Conservation (phyloP, 2,329 filamentous ascomycete genomes). For the Chrysoporthe austroafricana region DNA sequence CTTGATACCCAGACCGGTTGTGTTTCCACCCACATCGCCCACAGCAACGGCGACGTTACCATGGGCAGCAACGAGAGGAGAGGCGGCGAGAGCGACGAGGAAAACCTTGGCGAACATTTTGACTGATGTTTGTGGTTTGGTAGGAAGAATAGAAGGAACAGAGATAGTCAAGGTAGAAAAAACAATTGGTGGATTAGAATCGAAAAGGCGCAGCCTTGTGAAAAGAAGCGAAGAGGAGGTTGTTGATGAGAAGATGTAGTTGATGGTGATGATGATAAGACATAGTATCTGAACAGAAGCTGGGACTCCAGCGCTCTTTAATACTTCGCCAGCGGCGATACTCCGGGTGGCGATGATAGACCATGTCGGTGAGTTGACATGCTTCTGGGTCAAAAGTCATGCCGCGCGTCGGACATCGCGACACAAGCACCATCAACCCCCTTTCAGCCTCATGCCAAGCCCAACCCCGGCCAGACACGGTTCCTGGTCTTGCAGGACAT, state of each 20-base stretch:
- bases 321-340: slow-evolving; percentile 14
- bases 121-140: slow-evolving; percentile 1
- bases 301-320: slow-evolving; percentile 10
- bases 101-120: slow-evolving; percentile 37
- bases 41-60: slow-evolving; percentile 38
- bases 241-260: slow-evolving; percentile 3
- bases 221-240: slow-evolving; percentile 16
- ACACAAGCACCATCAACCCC: slow-evolving; percentile 15
- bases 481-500: background rate
- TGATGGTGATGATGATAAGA: slow-evolving; percentile 5
- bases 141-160: background rate
- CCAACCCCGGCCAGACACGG: background rate
- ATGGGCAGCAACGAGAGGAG: slow-evolving; percentile 38
- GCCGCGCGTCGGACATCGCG: background rate
- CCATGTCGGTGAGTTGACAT: background rate
- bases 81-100: slow-evolving; percentile 35
- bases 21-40: slow-evolving; percentile 46
- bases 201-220: slow-evolving; percentile 28
- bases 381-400: background rate
- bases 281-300: background rate
- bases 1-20: slow-evolving; percentile 46
- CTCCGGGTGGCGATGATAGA: background rate
- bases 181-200: slow-evolving; percentile 6
- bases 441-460: background rate
- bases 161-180: background rate